Evolutionary conservation across 345 rosid species (phyloP), one percentile per base, ranked within the genome.

Genomic region (Iberis pinnata): DNA sequence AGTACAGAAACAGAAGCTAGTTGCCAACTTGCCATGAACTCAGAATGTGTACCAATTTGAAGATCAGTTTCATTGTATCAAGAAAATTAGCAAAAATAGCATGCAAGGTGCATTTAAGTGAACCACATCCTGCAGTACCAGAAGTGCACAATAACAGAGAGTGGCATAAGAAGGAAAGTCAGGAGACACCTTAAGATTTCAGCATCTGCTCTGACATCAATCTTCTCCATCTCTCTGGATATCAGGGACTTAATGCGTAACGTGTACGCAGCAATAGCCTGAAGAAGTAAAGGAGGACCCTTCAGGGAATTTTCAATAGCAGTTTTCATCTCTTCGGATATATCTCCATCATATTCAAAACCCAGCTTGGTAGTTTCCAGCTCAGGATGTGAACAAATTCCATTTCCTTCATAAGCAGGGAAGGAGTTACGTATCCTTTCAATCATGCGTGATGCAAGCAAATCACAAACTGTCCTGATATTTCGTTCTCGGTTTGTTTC

Each of bases 321-420:
- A 64, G 69, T 65, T 70, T 78, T 78, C 36, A 92, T 74, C 35
- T 88, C 93, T 71, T 84, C 76, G 33, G 93, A 83, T 58, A 85
- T 57, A 63, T 85, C 89, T 49, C 88, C 88, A 69, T 81, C 88
- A 64, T 77, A 81, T 57, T 85, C 96, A 78, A 85, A 78, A 52
- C 88, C 86, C 57, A 92, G 42, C 71, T 83, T 85, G 35, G 80
- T 70, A 45, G 81, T 80, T 72, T 88, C 96, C 40, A 70, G 24
- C 55, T 88, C 95, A 60, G 93, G 84, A 72, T 69, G 75, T 42
- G 56, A 73, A 76, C 79, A 94, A 58, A 90, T 77, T 57, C 96
- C 95, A 65, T 55, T 65, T 63, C 98, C 98, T 76, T 90, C 98
- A 40, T 81, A 87, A 37, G 96, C 95, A 50, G 96, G 98, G 63